Base-by-base conservation (phyloP, 192 early-diverging fungal genomes). In the Dissophora ornata region DNA sequence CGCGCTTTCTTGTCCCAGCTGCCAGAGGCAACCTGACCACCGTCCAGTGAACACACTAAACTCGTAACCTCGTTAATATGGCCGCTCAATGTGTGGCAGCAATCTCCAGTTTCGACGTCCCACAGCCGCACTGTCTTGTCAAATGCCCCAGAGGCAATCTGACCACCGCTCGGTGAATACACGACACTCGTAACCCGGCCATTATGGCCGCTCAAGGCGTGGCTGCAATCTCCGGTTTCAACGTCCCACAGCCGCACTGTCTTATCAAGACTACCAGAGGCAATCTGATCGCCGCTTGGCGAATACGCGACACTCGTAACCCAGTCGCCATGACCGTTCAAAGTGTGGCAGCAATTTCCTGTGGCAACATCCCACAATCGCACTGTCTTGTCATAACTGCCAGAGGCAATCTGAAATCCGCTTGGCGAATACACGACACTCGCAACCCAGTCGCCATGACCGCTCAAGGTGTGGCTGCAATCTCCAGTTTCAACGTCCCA, bases 241-340 rank as follows among this genome's bases (percentile, higher is more conserved):
- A 16, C 45, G 45, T 47, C 45, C 45, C 45, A 47, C 5, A 47
- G 8, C 13, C 45, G 45, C 45, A 47, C 45, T 11, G 45, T 47
- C 11, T 47, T 47, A 16, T 47, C 45, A 19, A 4, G 5, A 47
- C 45, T 47, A 5, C 45, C 45, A 11, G 45, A 47, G 5, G 45
- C 45, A 16, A 47, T 47, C 21, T 47, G 45, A 47, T 47, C 8
- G 21, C 45, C 45, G 45, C 45, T 47, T 9, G 45, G 45, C n/a
- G 45, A 47, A 47, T 47, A 47, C 45, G n/a, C 45, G 8, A 47
- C 45, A 16, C 45, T 47, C 18, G 4, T 11, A 47, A 47, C 45
- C 18, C 4, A 5, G 5, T 19, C 45, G n/a, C 8, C 5, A 47
- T 47, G 45, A 47, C 45, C 45, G 18, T 5, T 47, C n/a, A 47